Base-by-base conservation (phyloP, 495 filamentous ascomycete species). In the Aspergillus leporis region DNA sequence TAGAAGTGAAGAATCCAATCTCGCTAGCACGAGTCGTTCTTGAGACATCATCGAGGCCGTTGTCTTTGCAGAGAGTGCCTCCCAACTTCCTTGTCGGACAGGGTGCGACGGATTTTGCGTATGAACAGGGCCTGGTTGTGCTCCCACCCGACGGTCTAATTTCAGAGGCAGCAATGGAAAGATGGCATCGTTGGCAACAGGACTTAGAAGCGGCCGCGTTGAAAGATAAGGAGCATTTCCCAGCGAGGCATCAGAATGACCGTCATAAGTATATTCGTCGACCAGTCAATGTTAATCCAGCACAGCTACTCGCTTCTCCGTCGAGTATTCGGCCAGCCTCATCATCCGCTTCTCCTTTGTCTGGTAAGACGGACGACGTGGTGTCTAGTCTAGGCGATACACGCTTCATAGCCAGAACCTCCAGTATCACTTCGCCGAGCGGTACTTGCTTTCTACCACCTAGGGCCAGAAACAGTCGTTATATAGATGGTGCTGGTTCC, bases 1-100 rank as follows among this genome's bases (percentile, higher is more conserved):
- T 53, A 98, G 94, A 90, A 64, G 83, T 98, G 64, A 91, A 88
- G 67, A 98, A 98, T 69, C 94, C 94, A 3, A 93, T 98, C 28
- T 86, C 86, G 23, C 74, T 97, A 9, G 94, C 94, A 52, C 90
- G 93, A 43, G 71, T 87, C 16, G 84, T 98, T 45, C 86, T 96
- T 13, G 89, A 96, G 22, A 77, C 83, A 41, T 88, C 91, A 28
- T 86, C 81, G 45, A 79, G 82, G 56, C 83, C 86, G 4, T 75
- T 97, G 21, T 90, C 90, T 7, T 81, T 97, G 53, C 85, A 87
- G 51, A 87, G 95, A 31, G 91, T 98, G 10, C 93, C 95, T 18
- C 95, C 94, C 5, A 97, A 98, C 63, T 83, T 98, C 32, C 82
- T 98, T 3, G 89, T 93, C 18, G 92, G 90, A 34, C 74, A 87